These are phyloP conservation scores for Camelina hispida DNA, from an alignment of 345 rosid genomes.

Conservation along the genomic window DNA sequence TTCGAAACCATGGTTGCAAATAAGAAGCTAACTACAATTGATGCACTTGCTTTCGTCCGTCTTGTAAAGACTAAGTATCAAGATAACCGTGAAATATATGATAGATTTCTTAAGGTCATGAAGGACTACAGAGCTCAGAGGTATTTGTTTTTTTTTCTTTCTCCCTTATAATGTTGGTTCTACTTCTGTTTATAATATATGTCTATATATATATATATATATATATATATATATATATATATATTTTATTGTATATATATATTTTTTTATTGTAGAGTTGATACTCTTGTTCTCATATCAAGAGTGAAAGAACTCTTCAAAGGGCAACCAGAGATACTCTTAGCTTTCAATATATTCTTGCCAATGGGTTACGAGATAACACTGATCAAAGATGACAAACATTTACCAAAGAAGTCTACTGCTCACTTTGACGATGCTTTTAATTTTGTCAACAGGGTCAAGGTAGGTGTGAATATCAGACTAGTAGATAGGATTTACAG, in stretches of 20 bases:
- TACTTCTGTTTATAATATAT: not conserved
- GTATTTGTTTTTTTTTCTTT: constrained; percentile 33
- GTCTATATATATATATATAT: no score
- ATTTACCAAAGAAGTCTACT: constrained; percentile 53
- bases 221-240: no score
- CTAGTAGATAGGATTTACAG: not conserved
- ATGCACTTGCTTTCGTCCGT: constrained; percentile 74
- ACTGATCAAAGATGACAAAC: constrained; percentile 52
- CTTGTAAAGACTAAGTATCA: constrained; percentile 67
- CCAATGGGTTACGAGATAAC: constrained; percentile 82
- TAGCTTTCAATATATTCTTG: constrained; percentile 83
- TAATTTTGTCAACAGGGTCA: constrained; percentile 76
- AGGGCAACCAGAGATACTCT: constrained; percentile 72
- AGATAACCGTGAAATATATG: constrained; percentile 72
- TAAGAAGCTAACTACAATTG: constrained; percentile 62
- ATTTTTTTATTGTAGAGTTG: constrained; percentile 51
- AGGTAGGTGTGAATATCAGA: constrained; percentile 47
- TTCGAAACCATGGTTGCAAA: constrained; percentile 48
- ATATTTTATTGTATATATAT: no score
- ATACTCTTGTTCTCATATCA: constrained; percentile 72
- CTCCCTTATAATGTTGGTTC: not conserved
- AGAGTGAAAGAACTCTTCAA: constrained; percentile 83
- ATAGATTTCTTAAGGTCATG: constrained; percentile 75
- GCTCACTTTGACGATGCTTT: constrained; percentile 75
- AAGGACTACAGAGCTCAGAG: constrained; percentile 82